These are phyloP conservation scores for Fraxinus floribunda DNA, from an alignment of 305 asterid species.

Conservation along the genomic window DNA sequence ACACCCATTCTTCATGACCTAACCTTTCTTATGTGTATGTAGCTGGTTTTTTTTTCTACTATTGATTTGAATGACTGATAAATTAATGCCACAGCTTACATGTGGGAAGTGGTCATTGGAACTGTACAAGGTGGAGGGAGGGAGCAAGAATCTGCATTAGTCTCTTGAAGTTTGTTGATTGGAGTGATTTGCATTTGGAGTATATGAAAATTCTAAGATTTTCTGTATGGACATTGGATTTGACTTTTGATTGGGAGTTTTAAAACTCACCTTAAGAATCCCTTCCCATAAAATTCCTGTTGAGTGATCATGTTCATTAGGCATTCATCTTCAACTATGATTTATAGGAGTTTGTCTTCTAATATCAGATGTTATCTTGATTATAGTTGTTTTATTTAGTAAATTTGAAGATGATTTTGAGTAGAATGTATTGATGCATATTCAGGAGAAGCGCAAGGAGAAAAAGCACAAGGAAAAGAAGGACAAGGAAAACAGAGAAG, in stretches of 20 bases:
- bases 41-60: not conserved
- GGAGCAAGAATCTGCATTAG: not conserved
- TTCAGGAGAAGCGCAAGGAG: slow-evolving; percentile 63
- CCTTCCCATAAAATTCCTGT: not conserved
- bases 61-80: not conserved
- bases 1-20: not conserved
- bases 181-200: slow-evolving; percentile 1
- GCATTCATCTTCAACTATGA: not conserved
- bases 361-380: not conserved
- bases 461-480: slow-evolving; percentile 63
- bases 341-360: not conserved
- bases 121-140: not conserved
- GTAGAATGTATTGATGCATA: slow-evolving; percentile 22
- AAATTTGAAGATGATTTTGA: slow-evolving; percentile 1
- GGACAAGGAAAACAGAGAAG: slow-evolving; percentile 58
- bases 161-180: slow-evolving; percentile 12
- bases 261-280: not conserved
- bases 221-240: not conserved
- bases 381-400: not conserved
- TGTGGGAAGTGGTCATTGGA: not conserved
- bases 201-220: slow-evolving; percentile 9
- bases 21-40: not conserved
- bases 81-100: not conserved
- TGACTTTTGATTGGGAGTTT: not conserved
- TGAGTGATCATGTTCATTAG: not conserved